phyloP scores from a whole-genome alignment of 208 protist species.

The Crithidia mellificae region DNA sequence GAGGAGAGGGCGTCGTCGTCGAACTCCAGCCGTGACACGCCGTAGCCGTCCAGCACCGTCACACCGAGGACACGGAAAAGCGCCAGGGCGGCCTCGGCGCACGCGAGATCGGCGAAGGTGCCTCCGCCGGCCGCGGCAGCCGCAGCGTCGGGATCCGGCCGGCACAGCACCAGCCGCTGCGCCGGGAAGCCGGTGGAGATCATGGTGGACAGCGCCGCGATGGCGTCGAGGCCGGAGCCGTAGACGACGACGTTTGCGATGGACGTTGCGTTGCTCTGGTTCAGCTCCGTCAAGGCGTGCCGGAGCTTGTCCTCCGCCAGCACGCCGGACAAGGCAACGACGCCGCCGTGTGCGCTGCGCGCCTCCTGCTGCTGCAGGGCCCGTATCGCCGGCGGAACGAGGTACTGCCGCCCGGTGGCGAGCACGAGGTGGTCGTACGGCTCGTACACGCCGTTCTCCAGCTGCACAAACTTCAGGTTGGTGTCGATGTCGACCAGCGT shows the following conservation, averaged over 20 bases:
- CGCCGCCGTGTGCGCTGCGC: constrained; percentile 42
- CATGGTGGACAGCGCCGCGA: constrained; percentile 66
- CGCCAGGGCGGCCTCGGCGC: constrained; percentile 55
- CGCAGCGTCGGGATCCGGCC: constrained; percentile 34
- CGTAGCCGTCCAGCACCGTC: constrained; percentile 79
- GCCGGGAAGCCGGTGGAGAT: constrained; percentile 70
- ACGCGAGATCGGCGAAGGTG: constrained; percentile 42
- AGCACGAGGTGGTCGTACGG: constrained; percentile 92
- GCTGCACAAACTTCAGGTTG: constrained; percentile 66
- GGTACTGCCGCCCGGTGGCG: constrained; percentile 87
- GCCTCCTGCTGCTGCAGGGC: constrained; percentile 66
- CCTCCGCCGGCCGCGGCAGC: constrained; percentile 14
- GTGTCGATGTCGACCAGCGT: constrained; percentile 89
- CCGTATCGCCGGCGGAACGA: constrained; percentile 61
- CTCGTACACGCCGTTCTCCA: constrained; percentile 86
- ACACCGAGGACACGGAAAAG: constrained; percentile 77
- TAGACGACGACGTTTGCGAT: constrained; percentile 86
- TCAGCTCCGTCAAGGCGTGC: constrained; percentile 63
- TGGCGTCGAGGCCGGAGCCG: constrained; percentile 82
- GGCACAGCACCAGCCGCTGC: constrained; percentile 78
- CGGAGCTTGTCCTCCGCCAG: constrained; percentile 56
- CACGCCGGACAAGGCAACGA: constrained; percentile 65
- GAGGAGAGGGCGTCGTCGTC: constrained; percentile 77
- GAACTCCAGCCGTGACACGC: constrained; percentile 80
- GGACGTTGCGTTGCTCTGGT: constrained; percentile 57